phyloP scores from a whole-genome alignment of 176 grass and related monocot genomes.

The Urochloa ruziziensis region DNA sequence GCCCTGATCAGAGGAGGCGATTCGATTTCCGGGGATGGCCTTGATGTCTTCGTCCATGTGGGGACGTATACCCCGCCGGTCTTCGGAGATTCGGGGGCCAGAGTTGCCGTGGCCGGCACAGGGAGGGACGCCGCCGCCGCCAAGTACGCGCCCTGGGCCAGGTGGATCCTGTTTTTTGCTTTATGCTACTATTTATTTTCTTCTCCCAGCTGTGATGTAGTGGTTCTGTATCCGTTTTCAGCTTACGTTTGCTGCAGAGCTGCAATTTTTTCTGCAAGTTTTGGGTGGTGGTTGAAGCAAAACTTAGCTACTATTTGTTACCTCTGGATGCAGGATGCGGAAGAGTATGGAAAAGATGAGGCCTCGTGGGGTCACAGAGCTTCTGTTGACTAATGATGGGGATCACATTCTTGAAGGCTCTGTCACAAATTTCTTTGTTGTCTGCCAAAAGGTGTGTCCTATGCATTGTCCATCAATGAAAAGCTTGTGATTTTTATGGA shows the following conservation, averaged over 20 bases:
- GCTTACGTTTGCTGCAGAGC: background rate
- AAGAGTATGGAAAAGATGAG: conserved; percentile 87
- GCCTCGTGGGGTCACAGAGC: conserved; percentile 66
- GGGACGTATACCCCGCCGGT: conserved; percentile 51
- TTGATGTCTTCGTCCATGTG: conserved; percentile 65
- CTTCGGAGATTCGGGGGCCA: conserved; percentile 55
- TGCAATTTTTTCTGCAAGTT: background rate
- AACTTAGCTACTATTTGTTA: background rate
- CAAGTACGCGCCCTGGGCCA: conserved; percentile 75
- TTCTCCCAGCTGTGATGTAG: background rate
- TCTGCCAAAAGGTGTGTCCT: conserved; percentile 54
- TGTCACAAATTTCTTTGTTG: conserved; percentile 84
- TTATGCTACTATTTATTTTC: background rate
- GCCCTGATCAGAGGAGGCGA: conserved; percentile 42
- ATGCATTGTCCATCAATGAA: background rate
- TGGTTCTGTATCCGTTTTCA: background rate
- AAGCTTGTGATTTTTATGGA: background rate
- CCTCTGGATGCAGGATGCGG: conserved; percentile 43
- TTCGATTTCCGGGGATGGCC: background rate
- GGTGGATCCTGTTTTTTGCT: conserved; percentile 4
- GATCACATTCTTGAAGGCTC: conserved; percentile 81
- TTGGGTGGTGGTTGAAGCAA: background rate
- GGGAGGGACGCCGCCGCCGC: conserved; percentile 57
- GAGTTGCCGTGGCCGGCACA: conserved; percentile 54
- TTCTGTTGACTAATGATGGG: conserved; percentile 77